Evolutionary conservation across 139 green algal genomes (phyloP).

Genomic region (Picochlorum sp.): DNA sequence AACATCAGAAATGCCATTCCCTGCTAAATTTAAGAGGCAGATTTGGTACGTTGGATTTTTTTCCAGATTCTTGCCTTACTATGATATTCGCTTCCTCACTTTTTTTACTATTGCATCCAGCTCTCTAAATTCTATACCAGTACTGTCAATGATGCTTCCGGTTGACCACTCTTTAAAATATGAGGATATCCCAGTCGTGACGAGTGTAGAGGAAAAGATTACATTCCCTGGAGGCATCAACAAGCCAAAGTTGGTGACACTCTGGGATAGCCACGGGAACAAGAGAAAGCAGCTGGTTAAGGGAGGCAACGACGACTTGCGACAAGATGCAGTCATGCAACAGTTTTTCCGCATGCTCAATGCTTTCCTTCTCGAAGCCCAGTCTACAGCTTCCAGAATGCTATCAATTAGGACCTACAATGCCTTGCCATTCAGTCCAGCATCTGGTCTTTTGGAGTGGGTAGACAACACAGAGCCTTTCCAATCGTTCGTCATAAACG

Average conservation of each 20-base stretch:
- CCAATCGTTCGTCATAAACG: slow-evolving; percentile 43
- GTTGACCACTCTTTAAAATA: slow-evolving; percentile 45
- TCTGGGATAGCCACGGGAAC: slow-evolving; percentile 33
- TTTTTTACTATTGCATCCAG: not conserved
- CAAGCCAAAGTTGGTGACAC: slow-evolving; percentile 64
- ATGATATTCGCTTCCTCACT: not conserved
- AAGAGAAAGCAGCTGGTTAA: slow-evolving; percentile 57
- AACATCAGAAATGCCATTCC: slow-evolving; percentile 16
- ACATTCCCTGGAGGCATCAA: slow-evolving; percentile 76
- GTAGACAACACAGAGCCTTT: slow-evolving; percentile 77
- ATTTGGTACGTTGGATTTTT: slow-evolving; percentile 4
- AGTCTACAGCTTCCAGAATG: slow-evolving; percentile 24
- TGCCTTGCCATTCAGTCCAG: slow-evolving; percentile 80
- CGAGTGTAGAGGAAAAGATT: slow-evolving; percentile 33
- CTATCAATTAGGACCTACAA: slow-evolving; percentile 77
- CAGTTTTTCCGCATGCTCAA: slow-evolving; percentile 91
- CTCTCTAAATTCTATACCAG: slow-evolving; percentile 19
- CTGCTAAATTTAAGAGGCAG: slow-evolving; percentile 6
- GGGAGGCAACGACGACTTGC: slow-evolving; percentile 68
- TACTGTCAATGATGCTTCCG: slow-evolving; percentile 30
- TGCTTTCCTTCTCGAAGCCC: slow-evolving; percentile 46
- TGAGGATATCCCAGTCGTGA: slow-evolving; percentile 33
- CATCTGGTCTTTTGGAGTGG: slow-evolving; percentile 84
- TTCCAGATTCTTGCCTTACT: not conserved
- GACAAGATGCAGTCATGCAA: slow-evolving; percentile 95